A percentile compares a stretch with the other conserved stretches of the same genome.
phyloP scores from a whole-genome alignment of 2,329 filamentous ascomycete genomes.

The Fusarium tupiense region DNA sequence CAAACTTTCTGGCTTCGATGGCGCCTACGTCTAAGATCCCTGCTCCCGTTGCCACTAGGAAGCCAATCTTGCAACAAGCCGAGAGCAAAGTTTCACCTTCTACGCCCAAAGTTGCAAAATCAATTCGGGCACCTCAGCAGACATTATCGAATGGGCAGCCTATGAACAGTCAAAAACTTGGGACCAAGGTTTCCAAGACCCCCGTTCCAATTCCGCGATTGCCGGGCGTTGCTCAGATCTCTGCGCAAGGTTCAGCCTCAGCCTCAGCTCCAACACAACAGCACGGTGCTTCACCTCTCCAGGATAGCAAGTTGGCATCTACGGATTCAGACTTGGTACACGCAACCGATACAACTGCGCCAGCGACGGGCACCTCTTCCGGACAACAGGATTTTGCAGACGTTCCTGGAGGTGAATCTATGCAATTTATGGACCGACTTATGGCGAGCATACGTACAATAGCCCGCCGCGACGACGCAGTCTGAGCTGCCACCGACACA shows the following conservation, averaged over 20 bases:
- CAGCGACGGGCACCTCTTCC: neutral
- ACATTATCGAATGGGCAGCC: conserved; percentile 17
- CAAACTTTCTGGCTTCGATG: conserved; percentile 56
- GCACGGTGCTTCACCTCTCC: neutral
- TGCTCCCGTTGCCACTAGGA: conserved; percentile 25
- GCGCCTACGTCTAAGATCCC: conserved; percentile 42
- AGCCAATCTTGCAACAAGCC: conserved; percentile 17
- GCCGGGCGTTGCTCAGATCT: conserved; percentile 13
- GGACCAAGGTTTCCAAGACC: conserved; percentile 38
- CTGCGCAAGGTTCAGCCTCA: neutral
- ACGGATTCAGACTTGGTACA: neutral
- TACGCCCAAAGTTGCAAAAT: conserved; percentile 2
- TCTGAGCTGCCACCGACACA: conserved; percentile 1
- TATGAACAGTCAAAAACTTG: neutral
- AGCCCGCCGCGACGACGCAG: conserved; percentile 35
- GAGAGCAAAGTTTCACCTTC: neutral
- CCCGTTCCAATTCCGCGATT: conserved; percentile 47
- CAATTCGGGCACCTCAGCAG: conserved; percentile 4
- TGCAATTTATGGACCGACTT: conserved; percentile 62
- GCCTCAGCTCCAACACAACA: neutral
- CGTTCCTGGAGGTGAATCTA: conserved; percentile 56
- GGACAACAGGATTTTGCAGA: conserved; percentile 52
- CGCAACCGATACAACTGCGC: neutral
- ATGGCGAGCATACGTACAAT: conserved; percentile 60
- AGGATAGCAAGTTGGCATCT: neutral